Evolutionary conservation across 2,329 filamentous ascomycete genomes (phyloP).

Genomic region (Venturia aucupariae): DNA sequence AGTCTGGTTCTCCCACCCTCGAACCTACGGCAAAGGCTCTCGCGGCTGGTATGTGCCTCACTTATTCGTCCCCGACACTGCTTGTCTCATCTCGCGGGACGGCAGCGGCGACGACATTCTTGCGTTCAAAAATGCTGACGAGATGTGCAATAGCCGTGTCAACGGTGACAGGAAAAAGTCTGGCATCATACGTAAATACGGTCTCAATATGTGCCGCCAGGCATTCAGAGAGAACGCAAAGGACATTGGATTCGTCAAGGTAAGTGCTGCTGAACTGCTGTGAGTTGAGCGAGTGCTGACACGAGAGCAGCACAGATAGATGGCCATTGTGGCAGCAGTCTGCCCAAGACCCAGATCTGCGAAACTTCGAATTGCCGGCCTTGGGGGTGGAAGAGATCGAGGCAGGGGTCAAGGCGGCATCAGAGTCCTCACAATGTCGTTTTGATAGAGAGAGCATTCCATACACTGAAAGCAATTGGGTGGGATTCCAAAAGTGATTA

Average conservation of each 20-base stretch:
- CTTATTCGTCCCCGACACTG: not conserved
- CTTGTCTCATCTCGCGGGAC: not conserved
- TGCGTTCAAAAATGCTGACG: not conserved
- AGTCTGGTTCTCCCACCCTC: constrained; percentile 98
- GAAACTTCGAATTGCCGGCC: not conserved
- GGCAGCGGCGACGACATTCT: not conserved
- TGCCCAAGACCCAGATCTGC: not conserved
- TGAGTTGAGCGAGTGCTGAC: not conserved
- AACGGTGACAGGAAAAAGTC: constrained; percentile 64
- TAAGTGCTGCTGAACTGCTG: constrained; percentile 20
- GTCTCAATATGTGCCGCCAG: constrained; percentile 71
- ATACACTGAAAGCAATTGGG: not conserved
- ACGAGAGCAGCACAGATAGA: not conserved
- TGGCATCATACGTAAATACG: constrained; percentile 99
- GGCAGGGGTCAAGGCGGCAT: not conserved
- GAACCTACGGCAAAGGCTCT: constrained; percentile 93
- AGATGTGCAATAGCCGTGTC: not conserved
- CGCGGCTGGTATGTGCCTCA: constrained; percentile 68
- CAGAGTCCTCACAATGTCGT: not conserved
- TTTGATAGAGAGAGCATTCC: not conserved
- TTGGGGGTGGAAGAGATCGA: not conserved
- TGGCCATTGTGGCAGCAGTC: not conserved
- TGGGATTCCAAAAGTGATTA: not conserved
- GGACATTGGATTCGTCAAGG: constrained; percentile 62
- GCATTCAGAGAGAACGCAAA: constrained; percentile 60